phyloP scores from a whole-genome alignment of 225 moss, liverwort and hornwort species.

The Lunularia cruciata region DNA sequence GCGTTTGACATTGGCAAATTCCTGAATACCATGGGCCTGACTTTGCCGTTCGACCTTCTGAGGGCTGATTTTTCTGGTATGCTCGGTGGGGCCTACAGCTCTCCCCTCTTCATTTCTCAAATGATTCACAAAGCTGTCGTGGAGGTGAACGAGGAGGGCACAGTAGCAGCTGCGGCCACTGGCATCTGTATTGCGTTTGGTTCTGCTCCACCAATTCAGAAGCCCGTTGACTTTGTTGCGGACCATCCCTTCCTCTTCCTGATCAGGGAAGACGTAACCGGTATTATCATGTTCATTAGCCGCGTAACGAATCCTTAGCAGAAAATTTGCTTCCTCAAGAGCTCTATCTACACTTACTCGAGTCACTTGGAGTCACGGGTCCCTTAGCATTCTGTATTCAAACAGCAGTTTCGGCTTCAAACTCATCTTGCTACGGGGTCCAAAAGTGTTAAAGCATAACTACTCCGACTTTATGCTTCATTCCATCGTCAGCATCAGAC shows the following conservation, averaged over 20 bases:
- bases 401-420: too few species aligned
- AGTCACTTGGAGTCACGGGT: too few species aligned
- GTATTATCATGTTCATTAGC: slow-evolving; percentile 73
- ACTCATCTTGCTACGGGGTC: too few species aligned
- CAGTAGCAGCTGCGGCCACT: slow-evolving; percentile 68
- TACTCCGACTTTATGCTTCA: too few species aligned
- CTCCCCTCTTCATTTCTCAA: slow-evolving; percentile 59
- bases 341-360: too few species aligned
- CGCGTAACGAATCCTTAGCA: slow-evolving; percentile 59
- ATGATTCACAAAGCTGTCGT: slow-evolving; percentile 80
- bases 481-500: too few species aligned
- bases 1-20: slow-evolving; percentile 59
- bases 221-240: slow-evolving; percentile 61
- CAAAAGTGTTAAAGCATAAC: too few species aligned
- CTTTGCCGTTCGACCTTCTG: slow-evolving; percentile 53
- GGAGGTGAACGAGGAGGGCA: slow-evolving; percentile 77
- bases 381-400: too few species aligned
- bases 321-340: not conserved
- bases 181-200: slow-evolving; percentile 1
- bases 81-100: slow-evolving; percentile 35
- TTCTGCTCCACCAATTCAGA: not conserved
- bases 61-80: slow-evolving; percentile 76
- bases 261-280: slow-evolving; percentile 76
- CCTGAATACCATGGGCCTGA: slow-evolving; percentile 57
- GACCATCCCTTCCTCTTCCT: slow-evolving; percentile 90